phyloP scores from a whole-genome alignment of 495 filamentous ascomycete genomes.

The Penicillium lagena region DNA sequence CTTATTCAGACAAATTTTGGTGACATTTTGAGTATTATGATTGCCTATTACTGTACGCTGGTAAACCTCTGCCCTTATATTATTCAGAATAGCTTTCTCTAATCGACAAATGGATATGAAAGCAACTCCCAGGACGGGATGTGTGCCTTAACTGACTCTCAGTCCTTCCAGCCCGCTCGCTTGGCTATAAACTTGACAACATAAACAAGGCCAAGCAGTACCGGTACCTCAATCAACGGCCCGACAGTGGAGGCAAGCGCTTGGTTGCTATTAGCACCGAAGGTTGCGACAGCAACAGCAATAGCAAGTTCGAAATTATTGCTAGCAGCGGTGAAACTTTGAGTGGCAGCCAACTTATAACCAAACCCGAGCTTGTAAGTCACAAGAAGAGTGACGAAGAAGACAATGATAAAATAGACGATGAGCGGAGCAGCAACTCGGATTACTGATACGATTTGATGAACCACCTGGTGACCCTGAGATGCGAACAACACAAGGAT shows the following conservation, averaged over 20 bases:
- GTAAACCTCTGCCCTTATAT: no score
- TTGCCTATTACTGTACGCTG: no score
- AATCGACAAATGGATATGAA: no score
- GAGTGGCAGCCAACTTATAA: slow-evolving; percentile 67
- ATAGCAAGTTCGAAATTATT: slow-evolving; percentile 96
- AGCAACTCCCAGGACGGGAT: background rate
- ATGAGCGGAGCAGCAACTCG: slow-evolving; percentile 75
- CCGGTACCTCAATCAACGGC: slow-evolving; percentile 87
- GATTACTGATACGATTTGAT: slow-evolving; percentile 76
- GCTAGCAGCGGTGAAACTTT: slow-evolving; percentile 90
- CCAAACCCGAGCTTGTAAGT: slow-evolving; percentile 60
- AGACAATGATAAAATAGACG: slow-evolving; percentile 72
- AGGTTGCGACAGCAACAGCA: slow-evolving; percentile 82
- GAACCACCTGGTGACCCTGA: slow-evolving; percentile 71
- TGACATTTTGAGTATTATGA: no score
- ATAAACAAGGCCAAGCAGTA: slow-evolving; percentile 76
- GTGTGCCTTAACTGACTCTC: background rate
- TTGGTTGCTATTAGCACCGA: slow-evolving; percentile 73
- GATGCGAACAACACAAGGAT: slow-evolving; percentile 81
- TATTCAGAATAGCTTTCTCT: no score
- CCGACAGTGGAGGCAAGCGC: slow-evolving; percentile 87
- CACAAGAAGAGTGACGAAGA: slow-evolving; percentile 58
- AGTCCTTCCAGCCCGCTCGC: background rate
- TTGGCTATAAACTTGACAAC: slow-evolving; percentile 40
- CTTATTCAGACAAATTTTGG: no score